Evolutionary conservation across 176 grass and related monocot species (phyloP).

Genomic region (Coix lacrymajobi): DNA sequence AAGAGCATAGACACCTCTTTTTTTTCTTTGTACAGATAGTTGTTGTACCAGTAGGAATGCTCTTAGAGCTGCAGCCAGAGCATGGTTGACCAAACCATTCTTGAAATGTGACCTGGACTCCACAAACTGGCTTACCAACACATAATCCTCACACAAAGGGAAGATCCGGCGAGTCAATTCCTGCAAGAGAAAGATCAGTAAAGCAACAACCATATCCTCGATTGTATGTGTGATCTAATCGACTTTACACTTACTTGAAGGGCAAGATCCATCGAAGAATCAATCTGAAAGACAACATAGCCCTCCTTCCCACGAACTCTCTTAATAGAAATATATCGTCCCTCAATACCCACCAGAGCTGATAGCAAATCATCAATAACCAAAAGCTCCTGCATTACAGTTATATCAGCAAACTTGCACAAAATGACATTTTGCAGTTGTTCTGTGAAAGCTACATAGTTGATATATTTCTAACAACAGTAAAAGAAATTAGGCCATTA

Average conservation of each 20-base stretch:
- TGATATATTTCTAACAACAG: neutral
- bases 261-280: slow-evolving; percentile 85
- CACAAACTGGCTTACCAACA: slow-evolving; percentile 85
- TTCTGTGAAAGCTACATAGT: slow-evolving; percentile 11
- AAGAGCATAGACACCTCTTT: neutral
- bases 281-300: slow-evolving; percentile 68
- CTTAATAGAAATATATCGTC: slow-evolving; percentile 86
- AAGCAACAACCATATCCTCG: neutral
- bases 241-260: slow-evolving; percentile 47
- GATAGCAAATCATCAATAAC: slow-evolving; percentile 96
- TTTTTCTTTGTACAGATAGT: slow-evolving; percentile 4
- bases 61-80: slow-evolving; percentile 76
- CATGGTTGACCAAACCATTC: slow-evolving; percentile 91
- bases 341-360: slow-evolving; percentile 85
- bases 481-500: neutral
- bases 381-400: slow-evolving; percentile 75
- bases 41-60: slow-evolving; percentile 75
- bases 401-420: neutral
- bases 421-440: neutral
- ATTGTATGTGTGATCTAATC: neutral
- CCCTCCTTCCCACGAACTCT: slow-evolving; percentile 70
- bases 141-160: slow-evolving; percentile 86
- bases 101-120: slow-evolving; percentile 81
- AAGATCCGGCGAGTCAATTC: slow-evolving; percentile 83
- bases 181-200: slow-evolving; percentile 42